Evolutionary conservation across 176 grass and related monocot genomes (phyloP), one percentile per base, ranked within the genome.

Genomic region (Oryza glaberrima): DNA sequence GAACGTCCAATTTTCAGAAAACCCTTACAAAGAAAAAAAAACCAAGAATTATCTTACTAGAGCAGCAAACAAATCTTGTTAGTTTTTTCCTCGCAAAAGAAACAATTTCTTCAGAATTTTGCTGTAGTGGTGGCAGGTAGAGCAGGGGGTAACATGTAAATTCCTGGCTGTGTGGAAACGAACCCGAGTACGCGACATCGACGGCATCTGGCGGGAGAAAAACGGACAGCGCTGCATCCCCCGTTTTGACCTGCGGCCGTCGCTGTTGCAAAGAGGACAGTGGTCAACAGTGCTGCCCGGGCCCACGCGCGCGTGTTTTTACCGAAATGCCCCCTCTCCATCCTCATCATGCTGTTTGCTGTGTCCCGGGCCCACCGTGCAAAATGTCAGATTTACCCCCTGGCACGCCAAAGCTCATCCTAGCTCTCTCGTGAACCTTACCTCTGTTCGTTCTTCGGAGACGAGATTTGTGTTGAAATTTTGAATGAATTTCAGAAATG

Each of bases 221-320:
- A 79, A 79, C 54, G 68, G 26, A 30, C 7, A 7, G 25, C 15
- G 64, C 9, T 15, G 65, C 54, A 58, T n/a, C 8, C 41, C 11
- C 81, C 72, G 85, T 90, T 88, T 90, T 90, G 88, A 93, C 88
- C 73, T 26, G 17, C 3, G n/a, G 3, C 10, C 12, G 4, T 56
- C 19, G 11, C 41, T 60, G 32, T 68, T 43, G 58, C 12, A 13
- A 13, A 22, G 11, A 63, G 36, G 41, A 84, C 80, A 80, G 1
- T 44, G 60, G 88, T 83, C 78, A 93, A 87, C 63, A 89, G 67
- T 17, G 9, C 35, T 13, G 9, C 38, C 19, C 4, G 60, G 25
- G 10, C n/a, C 3, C 41, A 54, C 45, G 6, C 38, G 0, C 11
- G 58, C 0, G 20, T 88, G 67, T 26, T 88, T 88, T 85, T 77